A percentile compares a stretch with the other conserved stretches of the same genome.
phyloP scores from a whole-genome alignment of 176 grass and related monocot species.

The Metroxylon sagu region DNA sequence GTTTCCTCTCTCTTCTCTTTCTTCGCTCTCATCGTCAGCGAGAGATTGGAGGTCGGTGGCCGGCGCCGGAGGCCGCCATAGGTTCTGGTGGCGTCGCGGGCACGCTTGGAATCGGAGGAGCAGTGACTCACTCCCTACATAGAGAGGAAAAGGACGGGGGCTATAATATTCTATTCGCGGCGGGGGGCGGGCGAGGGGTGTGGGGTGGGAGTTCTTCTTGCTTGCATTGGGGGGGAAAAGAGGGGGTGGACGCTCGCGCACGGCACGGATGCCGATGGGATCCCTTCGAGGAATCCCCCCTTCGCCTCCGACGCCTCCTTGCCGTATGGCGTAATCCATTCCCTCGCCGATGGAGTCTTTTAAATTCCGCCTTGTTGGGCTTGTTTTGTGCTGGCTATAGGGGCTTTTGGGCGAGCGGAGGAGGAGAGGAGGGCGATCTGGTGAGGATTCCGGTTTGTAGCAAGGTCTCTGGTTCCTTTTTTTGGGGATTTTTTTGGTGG shows the following conservation, averaged over 20 bases:
- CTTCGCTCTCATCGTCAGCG: neutral
- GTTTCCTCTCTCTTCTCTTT: neutral
- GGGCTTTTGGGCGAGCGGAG: constrained; percentile 9
- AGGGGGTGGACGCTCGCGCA: neutral
- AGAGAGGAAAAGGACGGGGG: neutral
- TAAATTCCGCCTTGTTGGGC: constrained; percentile 10
- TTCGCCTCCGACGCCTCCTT: constrained; percentile 5
- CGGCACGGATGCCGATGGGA: constrained; percentile 17
- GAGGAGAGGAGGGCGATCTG: constrained; percentile 30
- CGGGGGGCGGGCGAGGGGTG: neutral
- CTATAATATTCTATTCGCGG: no score
- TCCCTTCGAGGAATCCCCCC: constrained; percentile 9
- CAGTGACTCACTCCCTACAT: no score
- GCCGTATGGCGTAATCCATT: constrained; percentile 27
- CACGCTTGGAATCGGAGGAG: no score
- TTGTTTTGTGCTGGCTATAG: constrained; percentile 4
- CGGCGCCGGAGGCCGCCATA: no score
- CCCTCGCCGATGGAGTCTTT: constrained; percentile 20
- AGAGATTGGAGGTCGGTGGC: no score
- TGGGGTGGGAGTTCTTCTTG: neutral
- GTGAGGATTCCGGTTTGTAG: constrained; percentile 21
- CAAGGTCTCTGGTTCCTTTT: neutral
- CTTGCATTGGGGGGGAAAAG: constrained; percentile 7
- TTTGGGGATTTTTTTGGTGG: constrained; percentile 1
- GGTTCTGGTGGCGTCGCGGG: no score